These are phyloP conservation scores for Neoarthrinium moseri DNA, from an alignment of 2,329 filamentous ascomycete genomes.

Conservation along the genomic window DNA sequence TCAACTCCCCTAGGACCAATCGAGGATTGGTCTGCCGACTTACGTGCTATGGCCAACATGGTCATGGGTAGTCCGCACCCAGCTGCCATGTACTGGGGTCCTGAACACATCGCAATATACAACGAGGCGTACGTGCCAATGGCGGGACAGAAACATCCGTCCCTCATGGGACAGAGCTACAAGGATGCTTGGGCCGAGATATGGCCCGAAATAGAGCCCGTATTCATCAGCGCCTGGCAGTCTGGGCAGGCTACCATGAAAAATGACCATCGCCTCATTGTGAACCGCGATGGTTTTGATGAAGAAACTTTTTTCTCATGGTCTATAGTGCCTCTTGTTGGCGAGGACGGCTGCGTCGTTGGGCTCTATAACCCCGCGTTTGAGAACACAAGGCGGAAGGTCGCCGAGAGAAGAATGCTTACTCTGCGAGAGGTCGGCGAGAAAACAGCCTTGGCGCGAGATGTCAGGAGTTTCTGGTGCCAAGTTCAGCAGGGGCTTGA, in stretches of 20 bases:
- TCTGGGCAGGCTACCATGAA: conserved; percentile 82
- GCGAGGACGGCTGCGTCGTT: conserved; percentile 70
- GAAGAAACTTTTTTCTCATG: conserved; percentile 84
- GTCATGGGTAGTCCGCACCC: conserved; percentile 79
- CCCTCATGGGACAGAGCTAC: conserved; percentile 72
- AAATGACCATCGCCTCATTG: conserved; percentile 75
- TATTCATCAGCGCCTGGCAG: conserved; percentile 65
- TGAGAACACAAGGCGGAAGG: conserved; percentile 75
- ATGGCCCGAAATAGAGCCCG: conserved; percentile 67
- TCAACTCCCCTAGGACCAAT: conserved; percentile 73
- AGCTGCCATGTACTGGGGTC: conserved; percentile 77
- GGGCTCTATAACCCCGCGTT: conserved; percentile 80
- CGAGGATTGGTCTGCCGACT: conserved; percentile 67
- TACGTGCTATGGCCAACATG: conserved; percentile 77
- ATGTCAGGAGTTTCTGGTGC: conserved; percentile 72
- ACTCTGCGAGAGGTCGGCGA: conserved; percentile 77
- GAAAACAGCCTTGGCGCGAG: conserved; percentile 68
- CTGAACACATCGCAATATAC: conserved; percentile 66
- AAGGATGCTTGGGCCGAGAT: conserved; percentile 70
- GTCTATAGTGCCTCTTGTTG: conserved; percentile 77
- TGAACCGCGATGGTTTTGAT: conserved; percentile 65
- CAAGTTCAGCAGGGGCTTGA: conserved; percentile 68
- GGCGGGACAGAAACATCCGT: conserved; percentile 74
- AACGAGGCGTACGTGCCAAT: conserved; percentile 71
- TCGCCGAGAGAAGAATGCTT: conserved; percentile 78